phyloP scores from a whole-genome alignment of 164 flowering plant species.

The Tinospora cordifolia region DNA sequence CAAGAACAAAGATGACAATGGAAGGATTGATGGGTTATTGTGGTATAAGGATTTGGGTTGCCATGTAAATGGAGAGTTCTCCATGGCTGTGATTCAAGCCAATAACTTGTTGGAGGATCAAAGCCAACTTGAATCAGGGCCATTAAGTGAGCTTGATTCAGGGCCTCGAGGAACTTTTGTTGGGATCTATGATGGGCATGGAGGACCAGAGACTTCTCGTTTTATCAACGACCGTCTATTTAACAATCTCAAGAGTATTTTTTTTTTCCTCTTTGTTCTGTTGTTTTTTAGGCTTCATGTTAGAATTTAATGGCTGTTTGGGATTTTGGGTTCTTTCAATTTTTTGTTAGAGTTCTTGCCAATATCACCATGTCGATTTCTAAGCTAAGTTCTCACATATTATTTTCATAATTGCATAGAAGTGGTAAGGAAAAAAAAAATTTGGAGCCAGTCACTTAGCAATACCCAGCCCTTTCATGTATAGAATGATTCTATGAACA shows the following conservation, averaged over 20 bases:
- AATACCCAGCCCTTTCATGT: neutral
- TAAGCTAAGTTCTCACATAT: neutral
- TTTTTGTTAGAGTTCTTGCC: neutral
- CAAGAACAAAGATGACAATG: slow-evolving; percentile 35
- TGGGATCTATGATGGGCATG: slow-evolving; percentile 94
- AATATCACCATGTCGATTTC: neutral
- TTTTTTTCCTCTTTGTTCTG: slow-evolving; percentile 5
- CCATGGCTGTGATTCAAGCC: slow-evolving; percentile 88
- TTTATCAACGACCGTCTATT: slow-evolving; percentile 61
- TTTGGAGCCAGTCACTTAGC: neutral
- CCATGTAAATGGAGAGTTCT: slow-evolving; percentile 77
- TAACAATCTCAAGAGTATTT: slow-evolving; percentile 63
- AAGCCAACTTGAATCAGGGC: slow-evolving; percentile 82
- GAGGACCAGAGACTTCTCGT: slow-evolving; percentile 84
- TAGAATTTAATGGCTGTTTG: neutral
- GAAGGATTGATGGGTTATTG: slow-evolving; percentile 55
- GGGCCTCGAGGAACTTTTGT: slow-evolving; percentile 85
- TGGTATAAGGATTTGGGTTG: slow-evolving; percentile 80
- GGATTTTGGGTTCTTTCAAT: neutral
- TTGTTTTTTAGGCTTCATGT: slow-evolving; percentile 2
- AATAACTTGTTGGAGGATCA: slow-evolving; percentile 72
- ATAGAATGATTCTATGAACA: neutral
- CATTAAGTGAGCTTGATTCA: slow-evolving; percentile 51
- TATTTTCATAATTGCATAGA: neutral
- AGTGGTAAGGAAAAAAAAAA: neutral